Conservation (phyloP, 371 early-diverging fungal genomes). For the Basidiobolus meristosporus region DNA sequence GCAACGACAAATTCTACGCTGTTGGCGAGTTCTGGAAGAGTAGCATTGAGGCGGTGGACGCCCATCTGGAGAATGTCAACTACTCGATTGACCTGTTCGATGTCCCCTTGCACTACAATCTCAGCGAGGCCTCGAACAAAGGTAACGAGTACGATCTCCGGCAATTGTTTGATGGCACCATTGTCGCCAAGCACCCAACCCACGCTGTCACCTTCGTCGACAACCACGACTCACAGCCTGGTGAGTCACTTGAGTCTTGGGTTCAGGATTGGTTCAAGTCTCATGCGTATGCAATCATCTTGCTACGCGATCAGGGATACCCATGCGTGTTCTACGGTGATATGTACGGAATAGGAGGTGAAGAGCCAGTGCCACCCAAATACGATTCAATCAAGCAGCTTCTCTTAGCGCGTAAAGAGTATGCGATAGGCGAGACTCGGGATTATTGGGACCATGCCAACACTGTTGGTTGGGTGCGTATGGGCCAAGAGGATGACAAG, state of each 20-base stretch:
- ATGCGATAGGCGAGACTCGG: slow-evolving; percentile 14
- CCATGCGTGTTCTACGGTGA: slow-evolving; percentile 14
- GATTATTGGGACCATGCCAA: slow-evolving; percentile 18
- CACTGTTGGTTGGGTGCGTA: slow-evolving; percentile 17
- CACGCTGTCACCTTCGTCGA: slow-evolving; percentile 13
- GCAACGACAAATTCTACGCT: slow-evolving; percentile 10
- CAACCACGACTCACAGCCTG: slow-evolving; percentile 5
- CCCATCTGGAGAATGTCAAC: slow-evolving; percentile 7
- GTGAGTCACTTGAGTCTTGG: slow-evolving; percentile 9
- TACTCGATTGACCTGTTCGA: slow-evolving; percentile 13
- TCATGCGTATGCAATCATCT: slow-evolving; percentile 10
- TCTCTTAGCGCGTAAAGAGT: slow-evolving; percentile 9
- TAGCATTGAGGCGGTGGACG: slow-evolving; percentile 7
- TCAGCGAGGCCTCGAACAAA: slow-evolving; percentile 7
- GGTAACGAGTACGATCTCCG: slow-evolving; percentile 12
- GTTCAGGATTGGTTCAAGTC: slow-evolving; percentile 12
- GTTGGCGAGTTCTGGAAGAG: slow-evolving; percentile 16
- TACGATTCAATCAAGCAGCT: slow-evolving; percentile 10
- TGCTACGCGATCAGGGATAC: slow-evolving; percentile 9
- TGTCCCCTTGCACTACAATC: slow-evolving; percentile 15
- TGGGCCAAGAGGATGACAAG: slow-evolving; percentile 6
- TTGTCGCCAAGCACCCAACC: slow-evolving; percentile 5
- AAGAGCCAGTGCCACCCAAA: slow-evolving; percentile 5
- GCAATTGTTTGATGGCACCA: slow-evolving; percentile 11
- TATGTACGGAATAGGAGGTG: slow-evolving; percentile 8